Evolutionary conservation across 2,329 filamentous ascomycete genomes (phyloP).

Genomic region (Laburnicola sp.): DNA sequence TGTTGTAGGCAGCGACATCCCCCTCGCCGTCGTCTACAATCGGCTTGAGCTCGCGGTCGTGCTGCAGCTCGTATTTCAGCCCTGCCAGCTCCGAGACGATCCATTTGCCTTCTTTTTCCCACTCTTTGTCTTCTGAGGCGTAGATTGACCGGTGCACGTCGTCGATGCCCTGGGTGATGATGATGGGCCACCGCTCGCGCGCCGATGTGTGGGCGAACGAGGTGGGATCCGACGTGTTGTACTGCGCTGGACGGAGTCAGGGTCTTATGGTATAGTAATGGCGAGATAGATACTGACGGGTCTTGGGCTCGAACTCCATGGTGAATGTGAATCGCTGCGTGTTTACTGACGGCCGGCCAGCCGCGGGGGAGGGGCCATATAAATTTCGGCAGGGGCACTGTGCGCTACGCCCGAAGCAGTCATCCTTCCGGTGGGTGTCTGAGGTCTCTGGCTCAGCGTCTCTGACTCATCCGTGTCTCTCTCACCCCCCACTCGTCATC

Average conservation of each 20-base stretch:
- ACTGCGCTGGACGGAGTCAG: conserved; percentile 61
- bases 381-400: conserved; percentile 7
- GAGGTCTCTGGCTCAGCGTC: too few relatives aligned
- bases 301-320: conserved; percentile 78
- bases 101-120: conserved; percentile 77
- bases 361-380: conserved; percentile 17
- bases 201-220: conserved; percentile 89
- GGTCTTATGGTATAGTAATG: not conserved
- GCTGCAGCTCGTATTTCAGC: conserved; percentile 94
- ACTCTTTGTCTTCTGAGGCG: conserved; percentile 62
- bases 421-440: conserved; percentile 11
- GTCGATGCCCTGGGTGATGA: conserved; percentile 90
- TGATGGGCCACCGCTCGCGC: conserved; percentile 87
- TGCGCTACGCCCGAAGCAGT: conserved; percentile 1
- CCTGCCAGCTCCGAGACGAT: conserved; percentile 78
- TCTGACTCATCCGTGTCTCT: conserved; percentile 6
- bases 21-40: conserved; percentile 74
- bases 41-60: conserved; percentile 78
- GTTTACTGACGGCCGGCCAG: not conserved
- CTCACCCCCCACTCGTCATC: conserved; percentile 6
- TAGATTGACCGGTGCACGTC: conserved; percentile 80
- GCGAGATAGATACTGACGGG: conserved; percentile 59
- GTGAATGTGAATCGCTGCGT: not conserved
- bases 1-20: conserved; percentile 82
- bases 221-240: conserved; percentile 75